Evolutionary conservation across 2,329 filamentous ascomycete species (phyloP), one percentile per base, ranked within the genome.

Genomic region (Madurella mycetomatis): DNA sequence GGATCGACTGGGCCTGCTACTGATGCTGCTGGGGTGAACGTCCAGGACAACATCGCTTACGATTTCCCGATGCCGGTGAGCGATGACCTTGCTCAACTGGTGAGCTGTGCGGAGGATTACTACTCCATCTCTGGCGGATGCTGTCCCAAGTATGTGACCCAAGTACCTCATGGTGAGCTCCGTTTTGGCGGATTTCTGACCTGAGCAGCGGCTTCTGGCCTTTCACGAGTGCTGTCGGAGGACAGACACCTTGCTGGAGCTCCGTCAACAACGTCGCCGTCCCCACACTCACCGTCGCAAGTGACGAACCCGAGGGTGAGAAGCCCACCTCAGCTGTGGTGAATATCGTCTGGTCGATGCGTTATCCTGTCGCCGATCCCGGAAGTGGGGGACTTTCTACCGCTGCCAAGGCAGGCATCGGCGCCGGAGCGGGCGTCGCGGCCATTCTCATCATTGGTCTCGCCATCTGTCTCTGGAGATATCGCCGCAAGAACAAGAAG

Each of bases 301-400:
- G 58, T 7, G 53, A 57, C 31, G 51, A 64, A 41, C 54, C 58
- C 12, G 51, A 48, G 2, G 58, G 54, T 5, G 57, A 58, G 19
- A 61, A 60, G 47, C 62, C 64, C 12, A 67, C 64, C 1, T 64
- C 62, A 1, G 65, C 65, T 42, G 60, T 66, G 13, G 53, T 65
- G 55, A 66, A 65, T 57, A 56, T 67, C 30, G 58, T 66, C 30
- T 67, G 63, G 61, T 58, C 66, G 32, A 64, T 65, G 62, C 58
- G 58, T 37, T 67, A 62, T 44, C 60, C 62, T 4, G 58, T 64
- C 5, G 46, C 37, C 18, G 49, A 54, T 9, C 9, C 47, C 5
- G 32, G 49, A 9, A 41, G 44, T 13, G 50, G 52, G 31, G 55
- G 56, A 2, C 53, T 63, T 15, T 61, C 59, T 0, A 60, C 57